Conservation (phyloP, 1,284 basidiomycete genomes). For the Apiotrichum mycotoxinovorans region DNA sequence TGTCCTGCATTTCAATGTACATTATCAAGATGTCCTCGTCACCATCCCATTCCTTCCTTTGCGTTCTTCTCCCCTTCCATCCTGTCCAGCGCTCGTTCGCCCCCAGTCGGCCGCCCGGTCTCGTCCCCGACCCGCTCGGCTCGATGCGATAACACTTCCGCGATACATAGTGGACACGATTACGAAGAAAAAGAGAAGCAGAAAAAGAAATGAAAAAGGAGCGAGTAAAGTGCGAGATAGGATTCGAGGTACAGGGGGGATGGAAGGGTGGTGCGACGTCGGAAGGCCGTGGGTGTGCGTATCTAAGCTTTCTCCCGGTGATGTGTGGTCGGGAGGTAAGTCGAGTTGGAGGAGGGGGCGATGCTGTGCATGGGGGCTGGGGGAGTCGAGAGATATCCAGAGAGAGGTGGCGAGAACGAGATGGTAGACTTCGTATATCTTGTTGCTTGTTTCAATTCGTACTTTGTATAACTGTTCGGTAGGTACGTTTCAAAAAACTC, state of each 20-base stretch:
- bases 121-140: no score
- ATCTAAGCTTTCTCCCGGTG: background rate
- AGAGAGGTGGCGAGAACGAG: no score
- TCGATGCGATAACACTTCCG: background rate
- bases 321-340: background rate
- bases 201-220: background rate
- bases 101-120: no score
- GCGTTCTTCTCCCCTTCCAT: background rate
- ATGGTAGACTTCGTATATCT: no score
- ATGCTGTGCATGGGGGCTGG: no score
- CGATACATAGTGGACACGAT: slow-evolving; percentile 6
- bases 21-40: no score
- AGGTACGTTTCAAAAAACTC: background rate
- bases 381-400: no score
- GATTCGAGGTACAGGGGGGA: background rate
- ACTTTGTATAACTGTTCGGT: no score
- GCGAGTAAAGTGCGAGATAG: background rate
- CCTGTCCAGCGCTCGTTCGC: no score
- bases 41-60: no score
- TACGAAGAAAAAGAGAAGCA: slow-evolving; percentile 3
- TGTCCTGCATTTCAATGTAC: background rate
- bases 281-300: no score
- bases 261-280: background rate
- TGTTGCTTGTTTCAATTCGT: background rate
- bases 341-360: no score